These are phyloP conservation scores for Blastocystis sp. DNA, from an alignment of 352 stramenopile species.

Conservation along the genomic window DNA sequence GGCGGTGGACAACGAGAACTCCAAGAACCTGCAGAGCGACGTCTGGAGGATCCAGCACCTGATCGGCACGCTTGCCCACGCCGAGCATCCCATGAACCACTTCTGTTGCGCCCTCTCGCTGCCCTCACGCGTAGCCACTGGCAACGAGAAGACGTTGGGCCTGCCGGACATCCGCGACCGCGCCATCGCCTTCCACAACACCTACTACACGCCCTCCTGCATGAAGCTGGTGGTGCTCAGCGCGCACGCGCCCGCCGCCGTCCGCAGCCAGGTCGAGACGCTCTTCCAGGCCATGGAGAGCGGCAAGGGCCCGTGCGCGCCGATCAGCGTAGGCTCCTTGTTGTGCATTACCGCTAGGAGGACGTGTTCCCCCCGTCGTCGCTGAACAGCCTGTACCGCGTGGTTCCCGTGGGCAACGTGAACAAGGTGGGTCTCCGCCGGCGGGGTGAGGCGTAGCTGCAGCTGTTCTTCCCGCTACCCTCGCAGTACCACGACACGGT, in stretches of 20 bases:
- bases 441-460: neutral
- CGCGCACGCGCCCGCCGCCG: neutral
- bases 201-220: constrained; percentile 27
- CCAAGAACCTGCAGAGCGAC: constrained; percentile 74
- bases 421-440: neutral
- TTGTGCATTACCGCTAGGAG: neutral
- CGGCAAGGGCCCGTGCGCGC: neutral
- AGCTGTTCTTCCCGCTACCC: constrained; percentile 22
- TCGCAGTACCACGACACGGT: constrained; percentile 40
- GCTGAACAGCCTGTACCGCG: constrained; percentile 18
- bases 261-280: constrained; percentile 4
- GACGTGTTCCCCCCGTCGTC: neutral
- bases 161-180: constrained; percentile 30
- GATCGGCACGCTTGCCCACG: neutral
- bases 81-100: constrained; percentile 49
- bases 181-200: constrained; percentile 38
- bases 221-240: constrained; percentile 46
- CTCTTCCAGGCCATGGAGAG: constrained; percentile 7
- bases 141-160: constrained; percentile 4
- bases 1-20: constrained; percentile 75
- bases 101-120: neutral
- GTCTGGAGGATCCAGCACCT: constrained; percentile 32
- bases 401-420: constrained; percentile 23
- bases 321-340: neutral
- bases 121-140: constrained; percentile 36